A percentile compares a stretch with the other conserved stretches of the same genome.
These are phyloP conservation scores for Acanthamoeba royreba DNA, from an alignment of 208 protist species.

Conservation along the genomic window DNA sequence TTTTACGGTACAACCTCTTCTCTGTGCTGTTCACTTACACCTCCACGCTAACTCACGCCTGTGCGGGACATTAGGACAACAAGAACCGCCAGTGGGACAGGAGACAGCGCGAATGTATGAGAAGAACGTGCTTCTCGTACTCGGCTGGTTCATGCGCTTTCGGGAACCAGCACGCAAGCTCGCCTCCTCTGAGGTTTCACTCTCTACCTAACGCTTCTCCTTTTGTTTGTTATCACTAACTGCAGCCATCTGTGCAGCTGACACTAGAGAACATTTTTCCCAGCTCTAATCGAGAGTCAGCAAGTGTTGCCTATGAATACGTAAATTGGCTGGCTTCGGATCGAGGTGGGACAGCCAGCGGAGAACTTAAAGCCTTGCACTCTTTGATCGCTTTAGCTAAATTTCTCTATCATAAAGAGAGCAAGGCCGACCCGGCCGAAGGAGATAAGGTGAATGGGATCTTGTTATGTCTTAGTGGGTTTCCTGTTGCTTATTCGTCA, in stretches of 20 bases:
- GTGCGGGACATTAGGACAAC: neutral
- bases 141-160: neutral
- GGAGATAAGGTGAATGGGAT: neutral
- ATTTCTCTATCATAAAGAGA: conserved; percentile 25
- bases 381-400: conserved; percentile 3
- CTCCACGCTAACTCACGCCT: neutral
- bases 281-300: neutral
- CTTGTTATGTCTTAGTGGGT: no score
- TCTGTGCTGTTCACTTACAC: no score
- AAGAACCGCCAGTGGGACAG: neutral
- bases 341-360: neutral
- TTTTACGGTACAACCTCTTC: no score
- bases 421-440: neutral
- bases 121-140: neutral
- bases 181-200: neutral
- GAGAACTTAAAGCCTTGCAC: neutral
- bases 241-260: no score
- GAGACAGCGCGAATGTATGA: neutral
- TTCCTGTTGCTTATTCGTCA: neutral
- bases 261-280: neutral
- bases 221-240: no score
- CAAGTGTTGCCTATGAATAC: neutral
- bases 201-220: neutral
- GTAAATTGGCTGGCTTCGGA: neutral
- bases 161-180: neutral